Conservation (phyloP, 495 filamentous ascomycete genomes). For the Amphirosellinia nigrospora region DNA sequence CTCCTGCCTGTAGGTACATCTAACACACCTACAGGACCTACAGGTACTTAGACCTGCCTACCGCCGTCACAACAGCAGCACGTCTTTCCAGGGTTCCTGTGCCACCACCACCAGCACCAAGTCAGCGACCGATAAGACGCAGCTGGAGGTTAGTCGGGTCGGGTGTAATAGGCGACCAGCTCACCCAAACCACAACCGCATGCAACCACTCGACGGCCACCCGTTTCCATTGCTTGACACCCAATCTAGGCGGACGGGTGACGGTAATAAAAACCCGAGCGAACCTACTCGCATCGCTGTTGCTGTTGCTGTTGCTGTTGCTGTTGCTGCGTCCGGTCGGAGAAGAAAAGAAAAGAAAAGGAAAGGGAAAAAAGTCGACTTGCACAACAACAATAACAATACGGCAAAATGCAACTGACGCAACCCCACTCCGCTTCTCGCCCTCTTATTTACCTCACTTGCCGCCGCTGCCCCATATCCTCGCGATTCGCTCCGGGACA, state of each 20-base stretch:
- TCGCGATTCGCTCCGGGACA: conserved; percentile 41
- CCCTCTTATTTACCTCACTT: conserved; percentile 41
- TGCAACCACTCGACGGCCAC: conserved; percentile 17
- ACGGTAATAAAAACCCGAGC: conserved; percentile 15
- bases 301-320: conserved; percentile 11
- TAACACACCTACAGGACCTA: neutral
- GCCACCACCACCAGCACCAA: too few relatives aligned
- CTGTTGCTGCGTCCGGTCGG: neutral
- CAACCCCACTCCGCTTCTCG: conserved; percentile 27
- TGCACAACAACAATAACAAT: conserved; percentile 6
- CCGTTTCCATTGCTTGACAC: neutral
- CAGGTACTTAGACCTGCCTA: neutral
- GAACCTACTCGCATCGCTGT: conserved; percentile 20
- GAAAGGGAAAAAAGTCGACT: conserved; percentile 22
- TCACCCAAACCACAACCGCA: conserved; percentile 18
- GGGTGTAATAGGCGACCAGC: conserved; percentile 13
- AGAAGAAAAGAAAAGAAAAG: too few relatives aligned
- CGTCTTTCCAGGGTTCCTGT: too few relatives aligned
- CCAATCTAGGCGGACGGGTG: conserved; percentile 8
- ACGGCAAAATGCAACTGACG: conserved; percentile 35
- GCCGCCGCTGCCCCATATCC: conserved; percentile 50
- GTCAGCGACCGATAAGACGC: conserved; percentile 2
- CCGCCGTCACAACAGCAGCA: neutral
- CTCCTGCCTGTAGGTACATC: conserved; percentile 22
- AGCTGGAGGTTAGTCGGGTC: conserved; percentile 15